A percentile compares a stretch with the other conserved stretches of the same genome.
phyloP scores from a whole-genome alignment of 2,329 filamentous ascomycete genomes.

The Epichloe gansuensis region DNA sequence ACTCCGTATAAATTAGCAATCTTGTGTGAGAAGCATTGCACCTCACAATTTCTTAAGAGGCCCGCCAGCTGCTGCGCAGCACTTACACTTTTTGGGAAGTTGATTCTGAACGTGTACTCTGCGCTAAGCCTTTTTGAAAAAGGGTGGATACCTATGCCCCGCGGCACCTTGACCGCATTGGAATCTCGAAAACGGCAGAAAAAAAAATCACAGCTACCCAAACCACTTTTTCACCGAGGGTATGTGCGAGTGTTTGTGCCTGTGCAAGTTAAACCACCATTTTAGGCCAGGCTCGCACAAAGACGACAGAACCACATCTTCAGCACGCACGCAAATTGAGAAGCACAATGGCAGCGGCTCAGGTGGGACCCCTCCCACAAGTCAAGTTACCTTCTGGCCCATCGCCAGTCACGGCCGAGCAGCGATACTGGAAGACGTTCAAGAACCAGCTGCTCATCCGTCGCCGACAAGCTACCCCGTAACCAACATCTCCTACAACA shows the following conservation, averaged over 20 bases:
- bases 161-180: conserved; percentile 9
- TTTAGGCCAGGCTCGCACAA: not conserved
- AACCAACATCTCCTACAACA: conserved; percentile 72
- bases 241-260: not conserved
- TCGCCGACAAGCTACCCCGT: conserved; percentile 84
- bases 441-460: conserved; percentile 78
- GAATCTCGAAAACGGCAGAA: conserved; percentile 17
- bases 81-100: not conserved
- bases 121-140: conserved; percentile 3
- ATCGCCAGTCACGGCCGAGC: conserved; percentile 75
- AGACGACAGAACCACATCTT: not conserved
- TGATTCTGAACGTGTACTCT: not conserved
- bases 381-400: conserved; percentile 76
- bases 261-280: not conserved
- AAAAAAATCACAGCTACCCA: conserved; percentile 16
- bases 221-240: not conserved
- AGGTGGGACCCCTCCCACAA: conserved; percentile 67
- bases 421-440: conserved; percentile 93
- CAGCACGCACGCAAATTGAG: not conserved
- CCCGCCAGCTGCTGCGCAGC: no score
- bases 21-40: no score
- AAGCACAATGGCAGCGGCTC: conserved; percentile 48
- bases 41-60: no score
- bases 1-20: no score
- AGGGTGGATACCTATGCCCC: not conserved